phyloP scores from a whole-genome alignment of 257 asterid species.

The Solanum sitiens region DNA sequence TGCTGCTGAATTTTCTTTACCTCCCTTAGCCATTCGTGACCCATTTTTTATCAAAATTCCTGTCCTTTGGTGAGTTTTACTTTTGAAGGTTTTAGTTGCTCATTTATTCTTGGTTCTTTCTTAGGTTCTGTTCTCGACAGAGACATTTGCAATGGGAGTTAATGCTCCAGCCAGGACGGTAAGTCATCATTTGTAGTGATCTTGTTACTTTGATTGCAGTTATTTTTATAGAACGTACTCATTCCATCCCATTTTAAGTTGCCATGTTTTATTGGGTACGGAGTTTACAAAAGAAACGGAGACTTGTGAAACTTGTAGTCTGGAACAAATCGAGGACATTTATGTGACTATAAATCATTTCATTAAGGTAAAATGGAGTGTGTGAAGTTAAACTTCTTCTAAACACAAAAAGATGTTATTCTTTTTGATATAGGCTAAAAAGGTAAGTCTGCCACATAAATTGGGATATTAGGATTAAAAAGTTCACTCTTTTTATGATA shows the following conservation, averaged over 20 bases:
- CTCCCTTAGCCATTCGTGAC: neutral
- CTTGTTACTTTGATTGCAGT: neutral
- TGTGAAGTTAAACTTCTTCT: neutral
- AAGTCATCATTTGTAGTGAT: conserved; percentile 12
- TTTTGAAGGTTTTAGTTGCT: neutral
- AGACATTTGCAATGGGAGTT: conserved; percentile 99
- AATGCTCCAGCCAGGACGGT: conserved; percentile 99
- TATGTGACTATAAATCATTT: neutral
- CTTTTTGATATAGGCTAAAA: neutral
- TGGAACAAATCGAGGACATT: neutral
- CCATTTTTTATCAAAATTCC: neutral
- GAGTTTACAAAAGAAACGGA: neutral
- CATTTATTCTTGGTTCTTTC: conserved; percentile 8
- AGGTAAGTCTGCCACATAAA: neutral
- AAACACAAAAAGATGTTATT: neutral
- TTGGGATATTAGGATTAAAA: neutral
- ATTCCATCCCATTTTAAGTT: neutral
- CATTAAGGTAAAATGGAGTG: neutral
- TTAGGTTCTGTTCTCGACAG: conserved; percentile 89
- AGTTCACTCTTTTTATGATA: neutral
- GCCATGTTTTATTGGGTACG: neutral
- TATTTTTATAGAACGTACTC: neutral
- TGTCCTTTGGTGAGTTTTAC: neutral
- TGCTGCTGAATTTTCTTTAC: neutral
- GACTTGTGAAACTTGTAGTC: neutral